Conservation (phyloP, 768 basidiomycete genomes). For the Auricularia sp. region DNA sequence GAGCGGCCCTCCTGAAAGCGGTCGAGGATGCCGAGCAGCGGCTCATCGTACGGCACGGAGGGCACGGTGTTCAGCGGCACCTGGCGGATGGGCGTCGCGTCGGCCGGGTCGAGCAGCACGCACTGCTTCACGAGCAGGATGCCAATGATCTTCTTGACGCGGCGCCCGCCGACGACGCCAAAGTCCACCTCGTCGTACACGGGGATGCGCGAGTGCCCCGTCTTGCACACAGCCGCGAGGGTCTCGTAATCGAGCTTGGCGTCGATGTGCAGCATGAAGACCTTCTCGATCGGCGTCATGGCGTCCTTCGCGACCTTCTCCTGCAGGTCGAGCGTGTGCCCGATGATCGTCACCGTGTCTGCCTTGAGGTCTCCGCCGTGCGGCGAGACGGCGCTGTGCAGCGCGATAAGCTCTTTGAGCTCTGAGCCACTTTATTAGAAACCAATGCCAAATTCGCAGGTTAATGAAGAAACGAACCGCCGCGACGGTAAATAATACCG, state of each 20-base stretch:
- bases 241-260: slow-evolving; percentile 73
- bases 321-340: slow-evolving; percentile 80
- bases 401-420: slow-evolving; percentile 81
- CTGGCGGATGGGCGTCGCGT: slow-evolving; percentile 72
- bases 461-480: slow-evolving; percentile 27
- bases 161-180: slow-evolving; percentile 12
- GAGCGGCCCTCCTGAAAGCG: slow-evolving; percentile 84
- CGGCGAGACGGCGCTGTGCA: slow-evolving; percentile 60
- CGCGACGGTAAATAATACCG: slow-evolving; percentile 82
- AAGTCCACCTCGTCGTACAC: slow-evolving; percentile 67
- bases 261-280: slow-evolving; percentile 85
- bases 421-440: slow-evolving; percentile 28
- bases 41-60: slow-evolving; percentile 78
- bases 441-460: not conserved
- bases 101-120: slow-evolving; percentile 74
- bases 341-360: slow-evolving; percentile 85
- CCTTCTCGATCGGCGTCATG: slow-evolving; percentile 32
- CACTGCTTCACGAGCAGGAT: slow-evolving; percentile 85
- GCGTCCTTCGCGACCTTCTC: slow-evolving; percentile 64
- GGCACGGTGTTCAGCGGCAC: slow-evolving; percentile 82
- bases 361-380: slow-evolving; percentile 79
- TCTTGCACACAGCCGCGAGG: slow-evolving; percentile 63
- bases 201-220: slow-evolving; percentile 77
- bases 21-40: slow-evolving; percentile 75
- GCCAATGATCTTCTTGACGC: slow-evolving; percentile 67